Conservation (phyloP, 2,329 filamentous ascomycete genomes). For the Colletotrichum sp. region DNA sequence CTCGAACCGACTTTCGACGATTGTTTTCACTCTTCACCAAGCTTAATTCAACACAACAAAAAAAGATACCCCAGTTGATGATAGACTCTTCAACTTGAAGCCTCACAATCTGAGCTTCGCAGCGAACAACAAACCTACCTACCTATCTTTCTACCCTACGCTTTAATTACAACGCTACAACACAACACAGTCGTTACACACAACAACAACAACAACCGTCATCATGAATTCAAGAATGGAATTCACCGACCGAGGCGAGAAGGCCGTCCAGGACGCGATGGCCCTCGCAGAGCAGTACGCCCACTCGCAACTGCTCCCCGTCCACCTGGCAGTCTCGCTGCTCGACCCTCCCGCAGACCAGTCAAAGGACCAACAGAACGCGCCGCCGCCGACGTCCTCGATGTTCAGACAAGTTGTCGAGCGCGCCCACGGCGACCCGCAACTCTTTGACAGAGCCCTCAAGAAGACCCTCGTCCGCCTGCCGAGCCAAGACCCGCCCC, state of each 20-base stretch:
- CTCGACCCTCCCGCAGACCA: conserved; percentile 77
- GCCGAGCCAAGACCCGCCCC: conserved; percentile 93
- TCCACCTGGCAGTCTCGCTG: conserved; percentile 86
- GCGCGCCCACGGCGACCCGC: conserved; percentile 89
- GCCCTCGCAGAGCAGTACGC: conserved; percentile 85
- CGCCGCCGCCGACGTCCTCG: conserved; percentile 69
- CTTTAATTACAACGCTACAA: conserved; percentile 18
- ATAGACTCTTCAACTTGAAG: conserved; percentile 19
- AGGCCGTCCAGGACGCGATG: conserved; percentile 89
- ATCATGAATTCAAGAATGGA: conserved; percentile 81
- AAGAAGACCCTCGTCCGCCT: conserved; percentile 92
- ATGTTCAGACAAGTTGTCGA: conserved; percentile 95
- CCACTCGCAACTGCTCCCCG: conserved; percentile 87
- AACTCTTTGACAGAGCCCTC: conserved; percentile 84
- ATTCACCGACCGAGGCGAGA: conserved; percentile 92
- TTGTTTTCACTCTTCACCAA: neutral
- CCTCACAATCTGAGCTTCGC: conserved; percentile 14
- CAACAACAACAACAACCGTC: conserved; percentile 24
- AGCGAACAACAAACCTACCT: neutral
- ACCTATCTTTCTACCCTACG: conserved; percentile 11
- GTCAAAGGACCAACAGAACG: conserved; percentile 84
- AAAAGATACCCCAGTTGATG: conserved; percentile 16
- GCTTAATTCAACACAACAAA: neutral
- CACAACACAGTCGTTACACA: conserved; percentile 19
- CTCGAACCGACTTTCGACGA: neutral